Percentiles rank a stretch among this genome's conserved stretches.
These are phyloP conservation scores for Fusarium xyrophilum DNA, from an alignment of 2,329 filamentous ascomycete genomes.

Conservation along the genomic window DNA sequence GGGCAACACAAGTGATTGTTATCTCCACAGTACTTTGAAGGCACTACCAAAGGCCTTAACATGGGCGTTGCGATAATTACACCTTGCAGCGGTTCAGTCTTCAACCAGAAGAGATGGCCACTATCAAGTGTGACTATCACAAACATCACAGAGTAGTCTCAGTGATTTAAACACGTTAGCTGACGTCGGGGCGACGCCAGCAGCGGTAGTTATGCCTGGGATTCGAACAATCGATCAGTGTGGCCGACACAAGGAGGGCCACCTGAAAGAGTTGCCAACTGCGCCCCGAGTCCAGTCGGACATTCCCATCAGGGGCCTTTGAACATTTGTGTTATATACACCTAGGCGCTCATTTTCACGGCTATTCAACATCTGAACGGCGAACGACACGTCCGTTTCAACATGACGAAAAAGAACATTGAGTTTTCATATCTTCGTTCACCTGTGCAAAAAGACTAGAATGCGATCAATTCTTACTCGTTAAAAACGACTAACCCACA, in stretches of 20 bases:
- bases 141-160: not conserved
- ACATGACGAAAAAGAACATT: not conserved
- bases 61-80: not conserved
- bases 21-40: conserved; percentile 14
- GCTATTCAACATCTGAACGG: too few species aligned
- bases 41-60: conserved; percentile 23
- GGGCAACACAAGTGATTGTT: not conserved
- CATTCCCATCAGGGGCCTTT: not conserved
- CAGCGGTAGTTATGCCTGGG: conserved; percentile 25
- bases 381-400: not conserved
- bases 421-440: not conserved
- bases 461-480: conserved; percentile 15
- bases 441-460: not conserved
- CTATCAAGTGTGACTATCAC: not conserved
- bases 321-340: not conserved
- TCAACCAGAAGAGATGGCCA: not conserved
- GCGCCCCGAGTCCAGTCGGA: not conserved
- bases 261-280: not conserved
- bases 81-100: not conserved
- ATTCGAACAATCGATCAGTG: conserved; percentile 15
- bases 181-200: not conserved
- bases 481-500: conserved; percentile 13
- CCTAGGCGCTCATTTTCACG: not conserved
- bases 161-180: not conserved
- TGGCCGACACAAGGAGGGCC: not conserved